Conservation (phyloP, 2,329 filamentous ascomycete species). For the Fusarium sp. region DNA sequence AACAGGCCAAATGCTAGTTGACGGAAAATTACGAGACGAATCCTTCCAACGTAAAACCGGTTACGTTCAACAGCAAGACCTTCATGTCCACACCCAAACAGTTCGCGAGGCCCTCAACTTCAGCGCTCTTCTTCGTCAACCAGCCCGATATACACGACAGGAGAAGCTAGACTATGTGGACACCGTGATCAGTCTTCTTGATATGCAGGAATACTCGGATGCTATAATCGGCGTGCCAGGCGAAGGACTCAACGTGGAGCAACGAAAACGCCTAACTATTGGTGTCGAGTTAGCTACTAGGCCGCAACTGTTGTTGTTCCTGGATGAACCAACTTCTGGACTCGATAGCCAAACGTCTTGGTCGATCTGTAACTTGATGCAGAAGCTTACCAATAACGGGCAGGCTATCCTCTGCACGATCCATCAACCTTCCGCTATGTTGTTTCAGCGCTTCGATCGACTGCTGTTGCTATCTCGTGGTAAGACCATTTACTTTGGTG, state of each 20-base stretch:
- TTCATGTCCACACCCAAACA: conserved; percentile 80
- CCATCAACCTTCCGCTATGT: conserved; percentile 58
- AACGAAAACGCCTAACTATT: conserved; percentile 66
- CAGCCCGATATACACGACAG: conserved; percentile 67
- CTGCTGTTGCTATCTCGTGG: conserved; percentile 68
- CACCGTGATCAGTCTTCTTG: conserved; percentile 71
- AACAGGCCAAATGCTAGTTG: conserved; percentile 75
- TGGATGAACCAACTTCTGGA: conserved; percentile 66
- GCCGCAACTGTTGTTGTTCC: conserved; percentile 63
- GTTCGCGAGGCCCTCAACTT: conserved; percentile 86
- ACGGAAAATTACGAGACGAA: conserved; percentile 69
- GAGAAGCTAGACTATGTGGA: conserved; percentile 86
- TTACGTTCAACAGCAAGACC: conserved; percentile 88
- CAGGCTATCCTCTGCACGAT: conserved; percentile 61
- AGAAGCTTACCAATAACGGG: conserved; percentile 62
- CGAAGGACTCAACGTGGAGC: conserved; percentile 65
- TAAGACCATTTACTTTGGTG: conserved; percentile 71
- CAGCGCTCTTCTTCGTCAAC: conserved; percentile 81
- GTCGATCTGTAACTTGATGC: conserved; percentile 65
- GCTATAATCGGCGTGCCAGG: conserved; percentile 68
- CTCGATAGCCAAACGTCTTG: conserved; percentile 68
- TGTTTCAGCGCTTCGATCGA: conserved; percentile 63
- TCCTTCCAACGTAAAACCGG: conserved; percentile 89
- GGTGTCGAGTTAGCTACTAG: conserved; percentile 62
- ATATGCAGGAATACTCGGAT: conserved; percentile 70